phyloP scores from a whole-genome alignment of 1,284 basidiomycete species.

The Neolentinus lepideus region DNA sequence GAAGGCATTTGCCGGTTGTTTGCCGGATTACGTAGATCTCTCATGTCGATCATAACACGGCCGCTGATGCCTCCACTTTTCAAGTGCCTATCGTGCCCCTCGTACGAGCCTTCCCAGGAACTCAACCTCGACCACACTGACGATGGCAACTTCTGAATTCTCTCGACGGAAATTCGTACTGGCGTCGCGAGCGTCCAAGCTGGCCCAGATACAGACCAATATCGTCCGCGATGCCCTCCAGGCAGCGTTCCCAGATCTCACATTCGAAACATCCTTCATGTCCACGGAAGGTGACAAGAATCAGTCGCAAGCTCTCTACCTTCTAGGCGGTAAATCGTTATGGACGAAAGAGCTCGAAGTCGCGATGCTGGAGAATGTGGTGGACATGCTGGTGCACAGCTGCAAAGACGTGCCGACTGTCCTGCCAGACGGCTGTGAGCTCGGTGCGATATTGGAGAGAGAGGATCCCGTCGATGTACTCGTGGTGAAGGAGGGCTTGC shows the following conservation, averaged over 20 bases:
- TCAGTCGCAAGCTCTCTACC: constrained; percentile 73
- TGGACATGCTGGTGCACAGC: constrained; percentile 93
- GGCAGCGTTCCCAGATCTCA: constrained; percentile 32
- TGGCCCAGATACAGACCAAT: constrained; percentile 85
- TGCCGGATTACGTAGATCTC: no score
- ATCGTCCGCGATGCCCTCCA: constrained; percentile 57
- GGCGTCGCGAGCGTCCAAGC: constrained; percentile 80
- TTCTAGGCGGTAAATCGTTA: constrained; percentile 80
- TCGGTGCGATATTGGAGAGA: constrained; percentile 82
- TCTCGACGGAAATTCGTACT: constrained; percentile 44
- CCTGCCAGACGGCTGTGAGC: constrained; percentile 78
- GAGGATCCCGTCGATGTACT: constrained; percentile 90
- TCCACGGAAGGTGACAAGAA: constrained; percentile 91
- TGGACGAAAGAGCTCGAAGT: constrained; percentile 97
- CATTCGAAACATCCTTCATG: constrained; percentile 80
- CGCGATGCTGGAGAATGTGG: constrained; percentile 60
- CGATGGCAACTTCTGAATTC: no score
- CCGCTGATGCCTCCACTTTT: no score
- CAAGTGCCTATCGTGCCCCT: no score
- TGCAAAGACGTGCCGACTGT: constrained; percentile 93
- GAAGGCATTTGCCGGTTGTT: no score
- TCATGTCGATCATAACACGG: no score
- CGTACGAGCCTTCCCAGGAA: no score
- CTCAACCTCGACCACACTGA: no score
- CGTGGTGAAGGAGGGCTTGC: constrained; percentile 76